Evolutionary conservation across 2,329 filamentous ascomycete genomes (phyloP).

Genomic region (Nemania bipapillata): DNA sequence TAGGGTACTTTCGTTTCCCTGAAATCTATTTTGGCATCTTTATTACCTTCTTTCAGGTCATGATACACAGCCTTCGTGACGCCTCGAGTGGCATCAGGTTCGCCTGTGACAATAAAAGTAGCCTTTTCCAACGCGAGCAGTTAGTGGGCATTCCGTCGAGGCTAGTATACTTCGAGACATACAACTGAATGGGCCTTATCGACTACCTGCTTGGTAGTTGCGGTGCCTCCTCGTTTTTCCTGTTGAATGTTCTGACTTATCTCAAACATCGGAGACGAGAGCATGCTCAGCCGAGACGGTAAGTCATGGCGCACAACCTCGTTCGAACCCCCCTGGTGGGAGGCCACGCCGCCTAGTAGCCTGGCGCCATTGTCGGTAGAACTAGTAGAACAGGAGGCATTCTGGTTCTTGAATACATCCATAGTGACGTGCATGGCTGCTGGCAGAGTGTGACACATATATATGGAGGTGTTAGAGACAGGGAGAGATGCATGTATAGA

Average conservation of each 20-base stretch:
- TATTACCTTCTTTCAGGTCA: constrained; percentile 59
- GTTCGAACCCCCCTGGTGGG: not conserved
- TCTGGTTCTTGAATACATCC: not conserved
- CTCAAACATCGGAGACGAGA: constrained; percentile 5
- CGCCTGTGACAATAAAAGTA: constrained; percentile 24
- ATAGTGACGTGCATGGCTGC: not conserved
- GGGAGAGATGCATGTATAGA: too few relatives aligned
- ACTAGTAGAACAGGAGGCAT: not conserved
- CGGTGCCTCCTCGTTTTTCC: not conserved
- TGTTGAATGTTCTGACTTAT: constrained; percentile 1
- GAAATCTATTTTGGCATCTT: constrained; percentile 30
- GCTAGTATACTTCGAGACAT: not conserved
- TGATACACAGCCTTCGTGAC: constrained; percentile 24
- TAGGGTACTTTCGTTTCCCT: constrained; percentile 27
- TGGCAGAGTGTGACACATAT: not conserved
- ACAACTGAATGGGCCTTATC: constrained; percentile 9
- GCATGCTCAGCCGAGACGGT: not conserved
- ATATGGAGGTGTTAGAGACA: too few relatives aligned
- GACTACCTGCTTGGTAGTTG: not conserved
- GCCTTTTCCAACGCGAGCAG: constrained; percentile 20
- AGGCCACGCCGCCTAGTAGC: not conserved
- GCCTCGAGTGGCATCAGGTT: not conserved
- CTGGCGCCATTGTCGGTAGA: not conserved
- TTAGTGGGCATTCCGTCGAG: constrained; percentile 7
- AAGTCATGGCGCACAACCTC: not conserved